Evolutionary conservation across 208 protist genomes (phyloP).

Genomic region (Ichthyophonus hoferi): DNA sequence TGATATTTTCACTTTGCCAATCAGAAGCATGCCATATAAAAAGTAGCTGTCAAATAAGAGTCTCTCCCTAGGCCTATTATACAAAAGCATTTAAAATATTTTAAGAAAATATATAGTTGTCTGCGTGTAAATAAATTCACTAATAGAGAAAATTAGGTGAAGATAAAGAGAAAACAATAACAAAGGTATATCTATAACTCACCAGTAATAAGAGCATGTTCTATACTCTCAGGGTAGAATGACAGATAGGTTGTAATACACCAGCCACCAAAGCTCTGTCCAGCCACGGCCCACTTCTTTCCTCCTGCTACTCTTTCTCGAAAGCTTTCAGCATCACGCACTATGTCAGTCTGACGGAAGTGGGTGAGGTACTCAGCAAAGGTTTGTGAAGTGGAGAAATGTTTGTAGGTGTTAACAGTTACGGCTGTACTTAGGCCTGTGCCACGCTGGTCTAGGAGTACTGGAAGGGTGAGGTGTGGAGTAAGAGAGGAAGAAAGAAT

Average conservation of each 20-base stretch:
- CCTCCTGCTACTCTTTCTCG: not conserved
- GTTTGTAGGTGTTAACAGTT: not conserved
- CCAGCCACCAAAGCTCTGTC: constrained; percentile 9
- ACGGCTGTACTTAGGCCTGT: constrained; percentile 7
- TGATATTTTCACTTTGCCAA: too few relatives aligned
- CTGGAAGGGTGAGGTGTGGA: not conserved
- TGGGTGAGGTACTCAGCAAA: not conserved
- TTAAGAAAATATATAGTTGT: too few relatives aligned
- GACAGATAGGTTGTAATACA: not conserved
- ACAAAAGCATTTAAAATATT: too few relatives aligned
- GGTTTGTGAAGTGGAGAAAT: not conserved
- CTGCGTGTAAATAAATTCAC: too few relatives aligned
- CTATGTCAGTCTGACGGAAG: constrained; percentile 20
- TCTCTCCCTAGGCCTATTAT: too few relatives aligned
- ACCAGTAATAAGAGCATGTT: not conserved
- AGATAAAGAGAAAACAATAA: too few relatives aligned
- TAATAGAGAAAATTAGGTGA: too few relatives aligned
- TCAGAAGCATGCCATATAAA: too few relatives aligned
- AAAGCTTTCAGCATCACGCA: not conserved
- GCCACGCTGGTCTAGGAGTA: constrained; percentile 6
- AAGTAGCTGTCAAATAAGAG: too few relatives aligned
- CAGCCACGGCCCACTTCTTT: not conserved
- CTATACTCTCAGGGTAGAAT: not conserved
- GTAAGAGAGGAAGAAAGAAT: not conserved
- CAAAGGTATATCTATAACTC: too few relatives aligned